Evolutionary conservation across 2,329 filamentous ascomycete genomes (phyloP), one percentile per base, ranked within the genome.

Genomic region (Calonectria pauciramosa): DNA sequence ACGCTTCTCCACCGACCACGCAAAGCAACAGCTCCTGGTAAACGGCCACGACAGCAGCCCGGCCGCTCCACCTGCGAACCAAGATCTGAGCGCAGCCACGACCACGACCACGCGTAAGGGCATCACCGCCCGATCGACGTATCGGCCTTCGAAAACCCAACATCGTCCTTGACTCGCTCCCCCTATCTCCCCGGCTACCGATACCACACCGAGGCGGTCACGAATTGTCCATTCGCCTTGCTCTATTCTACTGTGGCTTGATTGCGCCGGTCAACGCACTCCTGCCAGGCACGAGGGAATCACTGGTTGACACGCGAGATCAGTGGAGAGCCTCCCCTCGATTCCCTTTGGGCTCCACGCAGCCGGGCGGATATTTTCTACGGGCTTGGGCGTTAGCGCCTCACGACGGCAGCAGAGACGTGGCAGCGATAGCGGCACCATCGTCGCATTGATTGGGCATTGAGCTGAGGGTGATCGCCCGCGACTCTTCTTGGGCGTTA

Each of bases 391-490:
- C 63, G 56, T 52, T 47, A 49, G 66, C 34, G 63, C 73, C 34
- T 67, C 59, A 41, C 28, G 49, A 64, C 71, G 34, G 73, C 73
- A 56, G 32, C 36, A 65, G 23, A 77, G 71, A 81, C 80, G 78
- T 81, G 80, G 80, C 79, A 78, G 70, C 20, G 80, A 80, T 78
- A 78, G 70, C 20, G 80, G 80, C 79, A 78, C 67, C 14, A 28
- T 51, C 41, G 38, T 20, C 30, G 66, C 30, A 63, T 75, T 60
- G 36, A 63, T 75, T 60, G 44, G 69, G 76, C 73, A 70, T 67
- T 70, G 60, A 65, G 59, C 32, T 59, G 51, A 60, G 67, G 41
- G 41, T 11, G 34, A 63, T 68, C 47, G 65, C 49, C 54, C 23
- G 34, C 56, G 34, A 41, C 36, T 28, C 26, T 63, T 41, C 16